A percentile compares a stretch with the other conserved stretches of the same genome.
Evolutionary conservation across 768 basidiomycete species (phyloP).

Genomic region (Chalciporus pseudorubinellus): DNA sequence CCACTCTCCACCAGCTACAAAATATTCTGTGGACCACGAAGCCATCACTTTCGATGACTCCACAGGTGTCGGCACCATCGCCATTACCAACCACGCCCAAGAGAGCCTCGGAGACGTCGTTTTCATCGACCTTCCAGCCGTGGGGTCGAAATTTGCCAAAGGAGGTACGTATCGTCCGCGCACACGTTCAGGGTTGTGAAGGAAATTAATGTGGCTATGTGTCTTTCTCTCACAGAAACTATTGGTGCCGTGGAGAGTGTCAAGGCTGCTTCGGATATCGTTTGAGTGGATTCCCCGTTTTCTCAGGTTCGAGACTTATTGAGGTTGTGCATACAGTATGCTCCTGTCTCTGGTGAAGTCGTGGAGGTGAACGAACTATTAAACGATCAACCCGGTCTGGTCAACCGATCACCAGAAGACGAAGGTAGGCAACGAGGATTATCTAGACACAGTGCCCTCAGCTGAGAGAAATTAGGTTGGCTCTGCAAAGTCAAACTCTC

Average conservation of each 20-base stretch:
- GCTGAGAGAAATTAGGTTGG: conserved; percentile 65
- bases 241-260: conserved; percentile 96
- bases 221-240: conserved; percentile 46
- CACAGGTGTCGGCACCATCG: conserved; percentile 74
- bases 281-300: conserved; percentile 34
- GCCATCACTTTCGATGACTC: conserved; percentile 73
- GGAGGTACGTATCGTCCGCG: conserved; percentile 58
- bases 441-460: background rate
- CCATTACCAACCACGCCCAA: conserved; percentile 92
- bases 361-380: conserved; percentile 76
- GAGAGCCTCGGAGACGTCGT: conserved; percentile 92
- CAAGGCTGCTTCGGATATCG: conserved; percentile 95
- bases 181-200: background rate
- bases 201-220: conserved; percentile 6
- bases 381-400: conserved; percentile 63
- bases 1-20: conserved; percentile 52
- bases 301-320: conserved; percentile 6
- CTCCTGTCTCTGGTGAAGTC: conserved; percentile 86
- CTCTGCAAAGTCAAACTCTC: conserved; percentile 89
- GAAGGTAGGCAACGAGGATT: conserved; percentile 53
- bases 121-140: conserved; percentile 83
- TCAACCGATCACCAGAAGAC: conserved; percentile 86
- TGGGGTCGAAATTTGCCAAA: conserved; percentile 59
- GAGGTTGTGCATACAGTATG: conserved; percentile 54
- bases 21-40: conserved; percentile 89